A percentile compares a stretch with the other conserved stretches of the same genome.
Evolutionary conservation across 2,329 filamentous ascomycete genomes (phyloP).

Genomic region (Hymenoscyphus salicellus): DNA sequence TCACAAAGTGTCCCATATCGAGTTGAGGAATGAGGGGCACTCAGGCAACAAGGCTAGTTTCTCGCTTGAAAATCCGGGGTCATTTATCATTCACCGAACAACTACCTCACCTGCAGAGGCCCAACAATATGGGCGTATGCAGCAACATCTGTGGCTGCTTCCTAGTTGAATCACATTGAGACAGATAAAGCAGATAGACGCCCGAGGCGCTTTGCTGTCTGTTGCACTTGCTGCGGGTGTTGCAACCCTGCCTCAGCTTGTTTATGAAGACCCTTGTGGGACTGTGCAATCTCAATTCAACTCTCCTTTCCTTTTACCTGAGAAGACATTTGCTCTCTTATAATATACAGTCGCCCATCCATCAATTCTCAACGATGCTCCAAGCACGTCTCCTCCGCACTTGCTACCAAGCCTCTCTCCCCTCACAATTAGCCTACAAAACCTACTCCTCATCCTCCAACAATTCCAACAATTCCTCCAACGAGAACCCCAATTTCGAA

Average conservation of each 20-base stretch:
- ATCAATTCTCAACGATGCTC: background rate
- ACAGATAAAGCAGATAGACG: no score
- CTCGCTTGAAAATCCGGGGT: background rate
- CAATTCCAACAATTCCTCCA: background rate
- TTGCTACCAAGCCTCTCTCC: conserved; percentile 4
- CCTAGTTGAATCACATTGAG: background rate
- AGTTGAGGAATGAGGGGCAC: background rate
- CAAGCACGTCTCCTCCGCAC: background rate
- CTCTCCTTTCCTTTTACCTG: background rate
- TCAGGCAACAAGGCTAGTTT: background rate
- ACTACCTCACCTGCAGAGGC: background rate
- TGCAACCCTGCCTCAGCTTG: background rate
- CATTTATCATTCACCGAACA: background rate
- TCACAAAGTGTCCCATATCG: no score
- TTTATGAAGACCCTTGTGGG: no score
- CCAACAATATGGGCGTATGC: background rate
- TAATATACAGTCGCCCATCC: background rate
- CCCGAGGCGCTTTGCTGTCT: no score
- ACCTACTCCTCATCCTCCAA: conserved; percentile 23
- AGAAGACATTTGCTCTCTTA: background rate
- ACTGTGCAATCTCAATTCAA: background rate
- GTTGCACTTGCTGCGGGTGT: background rate
- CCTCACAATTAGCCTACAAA: conserved; percentile 14
- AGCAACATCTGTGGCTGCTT: background rate
- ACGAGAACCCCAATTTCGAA: conserved; percentile 27